A percentile compares a stretch with the other conserved stretches of the same genome.
phyloP scores from a whole-genome alignment of 441 rosid species.

The Arabidopsis lyrata region DNA sequence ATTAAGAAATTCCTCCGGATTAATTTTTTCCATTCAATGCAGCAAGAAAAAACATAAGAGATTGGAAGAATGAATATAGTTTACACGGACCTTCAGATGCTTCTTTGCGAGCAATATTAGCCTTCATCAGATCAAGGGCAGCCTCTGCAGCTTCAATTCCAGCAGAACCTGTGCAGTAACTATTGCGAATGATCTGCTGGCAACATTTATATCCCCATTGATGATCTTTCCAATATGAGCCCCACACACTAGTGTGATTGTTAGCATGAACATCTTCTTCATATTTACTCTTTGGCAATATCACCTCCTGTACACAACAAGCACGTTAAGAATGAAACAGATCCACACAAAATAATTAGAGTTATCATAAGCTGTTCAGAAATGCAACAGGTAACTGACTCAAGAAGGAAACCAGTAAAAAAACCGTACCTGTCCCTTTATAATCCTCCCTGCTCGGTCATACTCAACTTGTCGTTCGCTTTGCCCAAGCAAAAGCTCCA shows the following conservation, averaged over 20 bases:
- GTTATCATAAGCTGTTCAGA: neutral
- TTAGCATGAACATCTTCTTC: slow-evolving; percentile 64
- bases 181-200: slow-evolving; percentile 60
- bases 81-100: slow-evolving; percentile 55
- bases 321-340: slow-evolving; percentile 2
- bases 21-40: neutral
- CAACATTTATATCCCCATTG: slow-evolving; percentile 82
- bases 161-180: slow-evolving; percentile 70
- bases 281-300: slow-evolving; percentile 70
- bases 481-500: slow-evolving; percentile 77
- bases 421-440: slow-evolving; percentile 53
- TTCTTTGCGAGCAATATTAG: slow-evolving; percentile 65
- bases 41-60: no score
- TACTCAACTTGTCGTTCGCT: slow-evolving; percentile 81
- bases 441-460: slow-evolving; percentile 63
- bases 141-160: slow-evolving; percentile 80
- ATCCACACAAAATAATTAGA: slow-evolving; percentile 4
- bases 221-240: slow-evolving; percentile 73
- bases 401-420: neutral
- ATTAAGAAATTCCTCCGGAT: neutral
- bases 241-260: slow-evolving; percentile 76
- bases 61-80: neutral
- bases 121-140: slow-evolving; percentile 64
- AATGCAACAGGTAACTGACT: neutral
- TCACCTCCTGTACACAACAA: slow-evolving; percentile 47